A percentile compares a stretch with the other conserved stretches of the same genome.
These are phyloP conservation scores for Termitomyces sp. DNA, from an alignment of 768 basidiomycete species.

Conservation along the genomic window DNA sequence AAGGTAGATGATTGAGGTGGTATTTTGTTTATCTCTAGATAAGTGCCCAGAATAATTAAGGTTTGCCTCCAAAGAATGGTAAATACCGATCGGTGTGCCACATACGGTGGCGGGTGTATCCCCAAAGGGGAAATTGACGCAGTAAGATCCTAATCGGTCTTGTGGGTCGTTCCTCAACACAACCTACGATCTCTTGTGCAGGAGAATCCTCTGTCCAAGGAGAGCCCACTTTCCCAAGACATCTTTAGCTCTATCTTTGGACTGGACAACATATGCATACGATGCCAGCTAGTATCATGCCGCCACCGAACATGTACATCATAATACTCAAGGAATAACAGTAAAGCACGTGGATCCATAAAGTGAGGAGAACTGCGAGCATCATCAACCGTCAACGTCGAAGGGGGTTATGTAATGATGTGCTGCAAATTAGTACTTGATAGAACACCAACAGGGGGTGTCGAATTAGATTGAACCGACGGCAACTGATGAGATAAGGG, in stretches of 20 bases:
- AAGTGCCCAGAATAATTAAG: no score
- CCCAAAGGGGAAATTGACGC: no score
- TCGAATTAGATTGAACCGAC: conserved; percentile 29
- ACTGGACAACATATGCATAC: conserved; percentile 24
- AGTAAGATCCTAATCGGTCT: no score
- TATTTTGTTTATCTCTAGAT: no score
- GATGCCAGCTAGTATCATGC: conserved; percentile 22
- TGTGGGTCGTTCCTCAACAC: no score
- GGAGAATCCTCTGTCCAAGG: conserved; percentile 27
- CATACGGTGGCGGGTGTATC: no score
- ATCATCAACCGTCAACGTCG: neutral
- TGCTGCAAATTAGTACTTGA: conserved; percentile 42
- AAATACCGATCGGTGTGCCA: no score
- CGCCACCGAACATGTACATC: conserved; percentile 27
- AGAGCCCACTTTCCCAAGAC: conserved; percentile 19
- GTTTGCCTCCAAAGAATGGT: no score
- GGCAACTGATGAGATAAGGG: conserved; percentile 27
- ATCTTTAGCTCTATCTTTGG: neutral
- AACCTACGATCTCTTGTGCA: conserved; percentile 17
- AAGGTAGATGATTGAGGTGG: no score
- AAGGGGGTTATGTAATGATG: conserved; percentile 11
- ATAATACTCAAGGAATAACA: conserved; percentile 30
- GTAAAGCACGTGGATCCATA: conserved; percentile 49
- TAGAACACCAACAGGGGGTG: conserved; percentile 36
- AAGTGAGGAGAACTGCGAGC: conserved; percentile 32